A percentile compares a stretch with the other conserved stretches of the same genome.
Conservation (phyloP, 2,329 filamentous ascomycete species). For the Colletotrichum shisoi region DNA sequence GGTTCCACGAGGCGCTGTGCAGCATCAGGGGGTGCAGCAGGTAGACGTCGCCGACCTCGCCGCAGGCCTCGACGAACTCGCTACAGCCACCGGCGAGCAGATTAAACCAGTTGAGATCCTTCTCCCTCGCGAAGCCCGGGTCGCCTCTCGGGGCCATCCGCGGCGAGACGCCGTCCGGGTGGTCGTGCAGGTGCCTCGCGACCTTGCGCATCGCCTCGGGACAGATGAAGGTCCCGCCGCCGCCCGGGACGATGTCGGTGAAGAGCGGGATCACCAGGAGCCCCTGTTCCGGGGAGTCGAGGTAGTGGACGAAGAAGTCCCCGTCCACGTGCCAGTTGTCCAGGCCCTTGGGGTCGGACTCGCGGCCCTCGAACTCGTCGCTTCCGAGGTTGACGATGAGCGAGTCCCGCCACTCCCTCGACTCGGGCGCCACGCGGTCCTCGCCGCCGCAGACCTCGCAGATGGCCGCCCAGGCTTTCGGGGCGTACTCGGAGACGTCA, state of each 20-base stretch:
- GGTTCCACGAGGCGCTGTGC: conserved; percentile 58
- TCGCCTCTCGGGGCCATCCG: conserved; percentile 67
- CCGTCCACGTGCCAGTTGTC: conserved; percentile 73
- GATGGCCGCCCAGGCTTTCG: conserved; percentile 72
- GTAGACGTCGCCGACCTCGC: conserved; percentile 64
- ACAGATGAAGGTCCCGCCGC: conserved; percentile 72
- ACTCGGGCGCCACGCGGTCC: conserved; percentile 58
- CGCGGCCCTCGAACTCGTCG: conserved; percentile 58
- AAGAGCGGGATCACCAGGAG: conserved; percentile 74
- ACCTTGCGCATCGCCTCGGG: conserved; percentile 65
- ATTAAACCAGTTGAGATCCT: conserved; percentile 57
- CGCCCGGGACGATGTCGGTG: conserved; percentile 66
- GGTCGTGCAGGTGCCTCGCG: conserved; percentile 65
- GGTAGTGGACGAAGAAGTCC: conserved; percentile 76
- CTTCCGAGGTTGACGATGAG: conserved; percentile 75
- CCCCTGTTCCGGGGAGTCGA: conserved; percentile 74
- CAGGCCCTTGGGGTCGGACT: conserved; percentile 61
- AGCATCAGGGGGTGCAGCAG: conserved; percentile 68
- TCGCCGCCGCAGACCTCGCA: conserved; percentile 72
- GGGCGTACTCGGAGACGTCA: conserved; percentile 64
- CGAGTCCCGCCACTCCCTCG: conserved; percentile 69
- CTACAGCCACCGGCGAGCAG: conserved; percentile 51
- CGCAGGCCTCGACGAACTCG: conserved; percentile 63
- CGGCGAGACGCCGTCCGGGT: conserved; percentile 72
- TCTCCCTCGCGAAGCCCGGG: conserved; percentile 54